Conservation (phyloP, 768 basidiomycete genomes). For the Phlebiopsis flavidoalba region DNA sequence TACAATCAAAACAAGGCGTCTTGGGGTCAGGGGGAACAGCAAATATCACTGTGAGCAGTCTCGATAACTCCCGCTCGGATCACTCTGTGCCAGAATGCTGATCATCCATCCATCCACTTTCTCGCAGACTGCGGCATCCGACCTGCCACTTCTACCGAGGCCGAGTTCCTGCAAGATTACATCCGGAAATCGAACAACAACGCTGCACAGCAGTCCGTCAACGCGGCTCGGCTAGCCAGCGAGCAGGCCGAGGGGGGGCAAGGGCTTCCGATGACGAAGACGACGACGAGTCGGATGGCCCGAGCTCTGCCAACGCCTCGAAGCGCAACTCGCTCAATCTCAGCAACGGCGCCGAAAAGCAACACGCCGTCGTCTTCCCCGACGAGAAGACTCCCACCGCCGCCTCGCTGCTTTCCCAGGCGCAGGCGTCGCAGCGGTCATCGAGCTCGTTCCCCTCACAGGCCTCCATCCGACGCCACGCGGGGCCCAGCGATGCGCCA, state of each 20-base stretch:
- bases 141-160: constrained; percentile 85
- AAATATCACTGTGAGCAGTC: constrained; percentile 84
- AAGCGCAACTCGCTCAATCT: constrained; percentile 73
- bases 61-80: constrained; percentile 21
- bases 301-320: constrained; percentile 53
- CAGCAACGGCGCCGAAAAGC: constrained; percentile 58
- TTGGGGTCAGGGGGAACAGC: constrained; percentile 91
- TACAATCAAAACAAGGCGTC: constrained; percentile 89
- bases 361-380: constrained; percentile 41
- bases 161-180: constrained; percentile 89
- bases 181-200: constrained; percentile 88
- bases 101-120: constrained; percentile 5
- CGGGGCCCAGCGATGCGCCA: constrained; percentile 48
- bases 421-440: constrained; percentile 58
- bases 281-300: constrained; percentile 79
- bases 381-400: constrained; percentile 87
- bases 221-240: constrained; percentile 66
- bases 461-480: constrained; percentile 72
- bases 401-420: constrained; percentile 70
- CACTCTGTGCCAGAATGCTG: constrained; percentile 15
- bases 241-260: constrained; percentile 59
- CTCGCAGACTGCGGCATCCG: constrained; percentile 83
- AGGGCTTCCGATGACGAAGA: constrained; percentile 75
- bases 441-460: constrained; percentile 59
- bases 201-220: constrained; percentile 69